phyloP scores from a whole-genome alignment of 129 eudicot genomes.

The Dittrichia graveolens region DNA sequence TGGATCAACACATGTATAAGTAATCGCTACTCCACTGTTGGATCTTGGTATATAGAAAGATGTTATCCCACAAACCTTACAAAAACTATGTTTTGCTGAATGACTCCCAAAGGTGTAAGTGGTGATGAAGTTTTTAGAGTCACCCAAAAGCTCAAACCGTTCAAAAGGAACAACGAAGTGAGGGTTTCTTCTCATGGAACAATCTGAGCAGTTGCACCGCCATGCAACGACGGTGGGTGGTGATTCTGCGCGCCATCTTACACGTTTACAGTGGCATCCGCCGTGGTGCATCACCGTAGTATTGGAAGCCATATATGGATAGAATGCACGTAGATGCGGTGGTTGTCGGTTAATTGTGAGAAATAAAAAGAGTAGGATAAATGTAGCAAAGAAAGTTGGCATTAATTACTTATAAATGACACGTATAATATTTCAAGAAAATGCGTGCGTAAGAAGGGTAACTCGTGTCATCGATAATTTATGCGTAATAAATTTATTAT shows the following conservation, averaged over 20 bases:
- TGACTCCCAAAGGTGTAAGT: slow-evolving; percentile 78
- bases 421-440: neutral
- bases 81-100: slow-evolving; percentile 81
- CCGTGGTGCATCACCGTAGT: slow-evolving; percentile 65
- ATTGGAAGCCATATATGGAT: slow-evolving; percentile 37
- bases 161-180: slow-evolving; percentile 32
- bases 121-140: slow-evolving; percentile 54
- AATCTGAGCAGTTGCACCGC: slow-evolving; percentile 73
- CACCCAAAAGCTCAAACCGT: slow-evolving; percentile 31
- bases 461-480: slow-evolving; percentile 22
- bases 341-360: neutral
- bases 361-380: neutral
- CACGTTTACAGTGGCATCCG: slow-evolving; percentile 78
- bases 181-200: slow-evolving; percentile 63
- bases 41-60: slow-evolving; percentile 77
- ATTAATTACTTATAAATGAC: neutral
- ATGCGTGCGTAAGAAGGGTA: neutral
- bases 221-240: slow-evolving; percentile 60
- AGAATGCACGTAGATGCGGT: no score
- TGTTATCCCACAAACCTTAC: slow-evolving; percentile 82
- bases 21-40: slow-evolving; percentile 65
- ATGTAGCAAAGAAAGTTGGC: slow-evolving; percentile 6
- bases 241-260: slow-evolving; percentile 62
- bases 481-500: no score
- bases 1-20: slow-evolving; percentile 60